Conservation (phyloP, 768 basidiomycete genomes). For the Psilocybe cubensis region DNA sequence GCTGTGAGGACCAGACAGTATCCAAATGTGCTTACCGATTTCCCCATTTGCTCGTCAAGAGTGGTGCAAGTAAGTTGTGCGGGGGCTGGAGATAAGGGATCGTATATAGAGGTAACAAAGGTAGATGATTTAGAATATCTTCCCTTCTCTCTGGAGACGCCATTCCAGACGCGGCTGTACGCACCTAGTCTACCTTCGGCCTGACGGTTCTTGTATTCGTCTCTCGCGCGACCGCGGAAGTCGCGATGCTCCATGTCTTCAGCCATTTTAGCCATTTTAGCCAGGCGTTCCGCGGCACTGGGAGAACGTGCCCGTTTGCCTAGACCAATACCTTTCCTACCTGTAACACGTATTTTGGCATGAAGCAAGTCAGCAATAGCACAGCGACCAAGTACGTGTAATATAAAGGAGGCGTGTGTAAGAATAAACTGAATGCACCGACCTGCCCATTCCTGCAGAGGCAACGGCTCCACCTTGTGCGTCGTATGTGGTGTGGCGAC, state of each 20-base stretch:
- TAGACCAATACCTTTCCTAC: slow-evolving; percentile 78
- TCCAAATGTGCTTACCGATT: slow-evolving; percentile 53
- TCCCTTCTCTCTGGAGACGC: slow-evolving; percentile 8
- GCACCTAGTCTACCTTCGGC: slow-evolving; percentile 69
- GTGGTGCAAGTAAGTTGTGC: slow-evolving; percentile 76
- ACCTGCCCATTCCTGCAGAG: slow-evolving; percentile 86
- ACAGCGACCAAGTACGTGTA: background rate
- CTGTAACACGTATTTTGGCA: slow-evolving; percentile 45
- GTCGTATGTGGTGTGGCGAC: slow-evolving; percentile 13
- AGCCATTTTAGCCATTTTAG: slow-evolving; percentile 80
- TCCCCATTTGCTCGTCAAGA: slow-evolving; percentile 75
- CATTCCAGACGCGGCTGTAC: slow-evolving; percentile 18
- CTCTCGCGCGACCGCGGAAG: slow-evolving; percentile 72
- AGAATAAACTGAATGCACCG: slow-evolving; percentile 25
- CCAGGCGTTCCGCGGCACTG: slow-evolving; percentile 60
- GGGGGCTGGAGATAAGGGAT: slow-evolving; percentile 45
- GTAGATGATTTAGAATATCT: background rate
- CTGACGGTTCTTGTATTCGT: slow-evolving; percentile 76
- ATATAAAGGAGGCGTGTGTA: background rate
- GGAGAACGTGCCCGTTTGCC: slow-evolving; percentile 73
- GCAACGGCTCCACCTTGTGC: slow-evolving; percentile 70
- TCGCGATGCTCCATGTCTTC: slow-evolving; percentile 56
- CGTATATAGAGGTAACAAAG: slow-evolving; percentile 8
- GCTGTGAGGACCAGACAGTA: slow-evolving; percentile 1
- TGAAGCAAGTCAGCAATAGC: slow-evolving; percentile 4